Evolutionary conservation across 192 early-diverging fungal species (phyloP).

Genomic region (Chytriomyces sp.): DNA sequence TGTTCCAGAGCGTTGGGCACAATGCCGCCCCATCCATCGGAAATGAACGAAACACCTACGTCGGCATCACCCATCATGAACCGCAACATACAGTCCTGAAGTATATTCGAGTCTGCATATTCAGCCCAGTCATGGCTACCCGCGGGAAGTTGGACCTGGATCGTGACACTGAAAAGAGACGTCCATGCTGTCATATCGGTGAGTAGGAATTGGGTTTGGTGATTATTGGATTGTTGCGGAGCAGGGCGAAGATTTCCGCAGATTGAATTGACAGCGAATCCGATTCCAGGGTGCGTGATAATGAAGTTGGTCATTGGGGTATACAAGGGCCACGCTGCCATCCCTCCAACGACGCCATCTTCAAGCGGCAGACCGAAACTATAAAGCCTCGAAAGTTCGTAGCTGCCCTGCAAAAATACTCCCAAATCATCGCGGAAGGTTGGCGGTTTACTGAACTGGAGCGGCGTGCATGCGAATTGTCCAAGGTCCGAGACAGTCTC

Average conservation of each 20-base stretch:
- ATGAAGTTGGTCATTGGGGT: neutral
- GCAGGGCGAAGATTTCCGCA: conserved; percentile 9
- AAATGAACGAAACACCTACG: neutral
- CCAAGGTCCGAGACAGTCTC: neutral
- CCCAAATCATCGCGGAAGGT: neutral
- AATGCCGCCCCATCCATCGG: conserved; percentile 15
- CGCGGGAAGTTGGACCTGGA: conserved; percentile 13
- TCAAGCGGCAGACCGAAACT: conserved; percentile 20
- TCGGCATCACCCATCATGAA: conserved; percentile 10
- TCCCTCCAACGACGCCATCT: conserved; percentile 19
- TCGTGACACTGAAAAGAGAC: neutral
- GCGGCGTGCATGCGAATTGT: neutral
- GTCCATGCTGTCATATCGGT: neutral
- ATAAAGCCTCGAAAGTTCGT: neutral
- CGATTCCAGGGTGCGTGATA: conserved; percentile 1
- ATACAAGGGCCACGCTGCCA: conserved; percentile 13
- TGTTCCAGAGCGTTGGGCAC: neutral
- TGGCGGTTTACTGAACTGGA: neutral
- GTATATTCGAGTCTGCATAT: neutral
- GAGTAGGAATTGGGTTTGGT: neutral
- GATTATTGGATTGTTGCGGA: neutral
- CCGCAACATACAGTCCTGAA: conserved; percentile 2
- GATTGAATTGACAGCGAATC: neutral
- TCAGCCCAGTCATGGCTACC: conserved; percentile 10
- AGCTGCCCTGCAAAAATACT: conserved; percentile 19